Percentiles rank a stretch among this genome's conserved stretches.
phyloP scores from a whole-genome alignment of 257 asterid genomes.

The Solanum appendiculatum region DNA sequence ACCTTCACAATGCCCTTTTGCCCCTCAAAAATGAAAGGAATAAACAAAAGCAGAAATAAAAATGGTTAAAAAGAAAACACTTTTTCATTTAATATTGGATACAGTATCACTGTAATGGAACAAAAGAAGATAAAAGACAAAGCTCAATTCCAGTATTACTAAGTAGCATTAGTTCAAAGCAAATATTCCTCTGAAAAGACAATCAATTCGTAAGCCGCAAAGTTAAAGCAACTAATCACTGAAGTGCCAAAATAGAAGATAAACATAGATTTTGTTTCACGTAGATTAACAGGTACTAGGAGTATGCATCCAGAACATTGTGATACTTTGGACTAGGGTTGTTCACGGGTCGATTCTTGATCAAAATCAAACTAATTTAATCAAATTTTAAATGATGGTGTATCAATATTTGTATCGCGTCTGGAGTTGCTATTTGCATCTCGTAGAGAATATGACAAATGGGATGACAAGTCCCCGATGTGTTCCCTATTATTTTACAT shows the following conservation, averaged over 20 bases:
- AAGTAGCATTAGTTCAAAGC: background rate
- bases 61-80: background rate
- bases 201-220: background rate
- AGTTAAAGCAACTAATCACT: background rate
- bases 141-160: background rate
- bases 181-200: background rate
- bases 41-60: background rate
- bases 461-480: background rate
- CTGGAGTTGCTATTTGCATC: background rate
- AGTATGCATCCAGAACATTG: background rate
- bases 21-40: background rate
- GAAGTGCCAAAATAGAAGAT: background rate
- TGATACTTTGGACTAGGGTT: background rate
- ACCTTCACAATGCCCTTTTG: background rate
- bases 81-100: background rate
- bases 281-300: background rate
- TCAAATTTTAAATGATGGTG: background rate
- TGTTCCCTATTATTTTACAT: background rate
- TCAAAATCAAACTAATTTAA: background rate
- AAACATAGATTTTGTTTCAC: background rate
- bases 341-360: background rate
- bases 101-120: background rate
- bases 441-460: background rate
- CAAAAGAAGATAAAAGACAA: background rate
- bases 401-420: background rate